A percentile compares a stretch with the other conserved stretches of the same genome.
Conservation (phyloP, 2,329 filamentous ascomycete genomes). For the Exophiala aquamarina region DNA sequence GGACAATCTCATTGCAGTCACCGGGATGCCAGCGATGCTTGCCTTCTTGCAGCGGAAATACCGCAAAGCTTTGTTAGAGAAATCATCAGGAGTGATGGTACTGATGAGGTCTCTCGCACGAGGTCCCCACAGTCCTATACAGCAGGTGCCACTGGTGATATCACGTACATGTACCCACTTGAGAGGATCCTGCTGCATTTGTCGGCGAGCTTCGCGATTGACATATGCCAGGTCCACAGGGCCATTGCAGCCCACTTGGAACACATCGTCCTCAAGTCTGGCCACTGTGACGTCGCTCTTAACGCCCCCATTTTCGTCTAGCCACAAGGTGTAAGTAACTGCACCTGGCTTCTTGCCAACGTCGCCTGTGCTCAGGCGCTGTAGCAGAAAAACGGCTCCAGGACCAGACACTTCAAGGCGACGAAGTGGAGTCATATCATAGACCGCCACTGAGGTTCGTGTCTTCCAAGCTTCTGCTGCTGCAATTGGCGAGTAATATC, state of each 20-base stretch:
- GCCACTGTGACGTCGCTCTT: constrained; percentile 59
- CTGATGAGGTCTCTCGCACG: constrained; percentile 53
- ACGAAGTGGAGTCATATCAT: constrained; percentile 62
- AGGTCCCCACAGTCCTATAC: constrained; percentile 64
- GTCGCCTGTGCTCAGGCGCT: constrained; percentile 41
- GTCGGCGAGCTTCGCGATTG: constrained; percentile 51
- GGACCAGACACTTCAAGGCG: constrained; percentile 60
- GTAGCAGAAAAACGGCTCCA: constrained; percentile 55
- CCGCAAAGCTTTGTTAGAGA: constrained; percentile 40
- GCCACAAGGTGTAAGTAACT: constrained; percentile 58
- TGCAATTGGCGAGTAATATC: constrained; percentile 58
- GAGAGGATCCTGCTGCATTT: constrained; percentile 42
- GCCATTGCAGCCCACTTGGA: constrained; percentile 58
- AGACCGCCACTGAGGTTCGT: constrained; percentile 61
- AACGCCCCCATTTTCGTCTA: constrained; percentile 55
- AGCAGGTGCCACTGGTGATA: constrained; percentile 60
- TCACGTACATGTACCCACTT: constrained; percentile 56
- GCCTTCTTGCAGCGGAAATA: constrained; percentile 53
- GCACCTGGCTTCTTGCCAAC: constrained; percentile 48
- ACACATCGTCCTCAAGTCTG: constrained; percentile 47
- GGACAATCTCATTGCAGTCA: constrained; percentile 56
- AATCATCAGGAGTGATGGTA: constrained; percentile 31
- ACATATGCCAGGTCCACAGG: constrained; percentile 57
- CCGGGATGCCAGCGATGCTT: constrained; percentile 56
- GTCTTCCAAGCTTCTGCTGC: constrained; percentile 66